A percentile compares a stretch with the other conserved stretches of the same genome.
These are phyloP conservation scores for Tephrocybe rancida DNA, from an alignment of 768 basidiomycete species.

Conservation along the genomic window DNA sequence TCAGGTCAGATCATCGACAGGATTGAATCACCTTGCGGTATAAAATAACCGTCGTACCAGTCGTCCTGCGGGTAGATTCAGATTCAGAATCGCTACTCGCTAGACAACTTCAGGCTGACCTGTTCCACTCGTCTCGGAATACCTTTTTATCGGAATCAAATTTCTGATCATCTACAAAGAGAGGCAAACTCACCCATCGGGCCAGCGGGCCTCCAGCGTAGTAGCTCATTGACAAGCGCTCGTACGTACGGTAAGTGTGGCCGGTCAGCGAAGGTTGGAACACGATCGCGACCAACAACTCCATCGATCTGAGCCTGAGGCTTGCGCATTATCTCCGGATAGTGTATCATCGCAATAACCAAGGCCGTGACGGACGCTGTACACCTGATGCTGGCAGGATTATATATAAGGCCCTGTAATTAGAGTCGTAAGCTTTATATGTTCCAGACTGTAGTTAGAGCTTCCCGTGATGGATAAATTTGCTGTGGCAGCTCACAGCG, in stretches of 20 bases:
- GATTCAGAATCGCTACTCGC: background rate
- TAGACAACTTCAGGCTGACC: background rate
- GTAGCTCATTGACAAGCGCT: constrained; percentile 3
- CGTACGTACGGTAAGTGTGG: constrained; percentile 1
- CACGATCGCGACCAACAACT: constrained; percentile 2
- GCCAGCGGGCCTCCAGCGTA: constrained; percentile 2
- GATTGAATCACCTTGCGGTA: background rate
- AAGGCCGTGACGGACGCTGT: background rate
- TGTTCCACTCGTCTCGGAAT: background rate
- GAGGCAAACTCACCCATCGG: background rate
- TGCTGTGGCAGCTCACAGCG: too few relatives aligned
- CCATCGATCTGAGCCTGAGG: constrained; percentile 1
- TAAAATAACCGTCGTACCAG: constrained; percentile 5
- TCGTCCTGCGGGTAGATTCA: background rate
- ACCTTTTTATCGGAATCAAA: background rate
- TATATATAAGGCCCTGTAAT: too few relatives aligned
- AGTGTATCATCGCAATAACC: constrained; percentile 1
- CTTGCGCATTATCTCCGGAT: constrained; percentile 4
- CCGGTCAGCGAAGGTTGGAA: constrained; percentile 3
- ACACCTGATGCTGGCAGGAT: too few relatives aligned
- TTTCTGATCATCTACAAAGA: background rate
- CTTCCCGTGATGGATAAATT: too few relatives aligned
- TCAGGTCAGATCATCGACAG: background rate
- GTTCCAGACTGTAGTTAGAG: too few relatives aligned
- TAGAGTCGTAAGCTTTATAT: too few relatives aligned